Evolutionary conservation across 108 stramenopile species (phyloP).

Genomic region (Conticribra guillardii): DNA sequence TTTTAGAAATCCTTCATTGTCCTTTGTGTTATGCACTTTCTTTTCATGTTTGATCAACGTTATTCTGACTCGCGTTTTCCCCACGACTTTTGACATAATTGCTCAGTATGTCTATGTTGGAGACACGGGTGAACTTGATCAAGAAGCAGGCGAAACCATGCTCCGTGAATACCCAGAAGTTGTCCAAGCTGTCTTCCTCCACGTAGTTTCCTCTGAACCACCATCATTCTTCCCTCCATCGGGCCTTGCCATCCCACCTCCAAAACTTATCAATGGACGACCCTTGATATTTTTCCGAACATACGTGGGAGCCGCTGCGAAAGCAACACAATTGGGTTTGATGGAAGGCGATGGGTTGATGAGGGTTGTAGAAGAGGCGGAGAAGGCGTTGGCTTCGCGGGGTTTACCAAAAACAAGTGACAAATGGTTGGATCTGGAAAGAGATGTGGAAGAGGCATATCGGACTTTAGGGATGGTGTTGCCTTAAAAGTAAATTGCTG

Average conservation of each 20-base stretch:
- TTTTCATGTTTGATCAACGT: too few relatives aligned
- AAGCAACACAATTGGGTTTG: conserved; percentile 79
- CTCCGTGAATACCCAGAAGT: conserved; percentile 87
- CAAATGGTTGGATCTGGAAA: conserved; percentile 77
- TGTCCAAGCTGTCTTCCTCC: conserved; percentile 92
- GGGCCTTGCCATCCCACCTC: conserved; percentile 52
- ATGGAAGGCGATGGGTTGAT: conserved; percentile 79
- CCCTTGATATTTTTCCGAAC: conserved; percentile 93
- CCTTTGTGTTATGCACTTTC: too few relatives aligned
- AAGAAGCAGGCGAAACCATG: conserved; percentile 93
- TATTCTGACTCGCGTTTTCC: too few relatives aligned
- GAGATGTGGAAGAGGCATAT: conserved; percentile 57
- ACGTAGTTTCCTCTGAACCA: conserved; percentile 71
- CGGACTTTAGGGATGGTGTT: conserved; percentile 41
- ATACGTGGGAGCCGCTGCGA: conserved; percentile 92
- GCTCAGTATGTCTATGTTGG: conserved; percentile 95
- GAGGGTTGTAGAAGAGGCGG: conserved; percentile 76
- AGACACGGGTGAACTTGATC: conserved; percentile 94
- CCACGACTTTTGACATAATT: too few relatives aligned
- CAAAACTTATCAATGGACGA: conserved; percentile 86
- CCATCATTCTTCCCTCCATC: conserved; percentile 45
- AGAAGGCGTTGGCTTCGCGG: conserved; percentile 37
- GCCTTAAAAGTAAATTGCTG: not conserved
- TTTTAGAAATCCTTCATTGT: too few relatives aligned
- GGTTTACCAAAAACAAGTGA: conserved; percentile 59